Evolutionary conservation across 176 grass and related monocot genomes (phyloP).

Genomic region (Musa beccarii): DNA sequence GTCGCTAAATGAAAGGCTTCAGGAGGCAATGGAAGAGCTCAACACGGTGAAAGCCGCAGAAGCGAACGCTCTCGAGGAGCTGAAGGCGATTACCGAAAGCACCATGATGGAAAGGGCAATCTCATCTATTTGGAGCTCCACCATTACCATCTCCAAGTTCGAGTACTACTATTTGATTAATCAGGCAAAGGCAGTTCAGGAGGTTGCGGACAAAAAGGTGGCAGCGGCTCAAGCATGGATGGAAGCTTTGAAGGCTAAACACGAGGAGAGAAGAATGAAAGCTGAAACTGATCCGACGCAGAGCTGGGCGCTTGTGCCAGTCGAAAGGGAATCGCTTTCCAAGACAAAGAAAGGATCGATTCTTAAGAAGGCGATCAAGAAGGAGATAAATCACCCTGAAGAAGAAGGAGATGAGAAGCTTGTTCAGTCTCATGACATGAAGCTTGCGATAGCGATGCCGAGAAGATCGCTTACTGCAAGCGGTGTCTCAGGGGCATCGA

Average conservation of each 20-base stretch:
- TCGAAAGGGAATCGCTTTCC: neutral
- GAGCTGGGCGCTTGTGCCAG: neutral
- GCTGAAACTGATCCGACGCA: neutral
- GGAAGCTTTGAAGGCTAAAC: neutral
- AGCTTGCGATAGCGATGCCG: slow-evolving; percentile 18
- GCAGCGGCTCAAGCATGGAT: slow-evolving; percentile 7
- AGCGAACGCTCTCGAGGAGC: neutral
- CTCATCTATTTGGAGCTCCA: neutral
- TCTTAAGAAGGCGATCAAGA: neutral
- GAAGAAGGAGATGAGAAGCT: neutral
- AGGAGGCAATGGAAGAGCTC: neutral
- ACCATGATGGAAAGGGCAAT: slow-evolving; percentile 19
- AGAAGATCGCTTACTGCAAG: neutral
- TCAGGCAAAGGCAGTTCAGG: neutral
- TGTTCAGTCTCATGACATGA: neutral
- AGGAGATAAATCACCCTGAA: neutral
- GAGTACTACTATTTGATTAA: slow-evolving; percentile 17
- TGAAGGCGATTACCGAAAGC: slow-evolving; percentile 1
- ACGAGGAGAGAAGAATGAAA: neutral
- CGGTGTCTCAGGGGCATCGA: neutral
- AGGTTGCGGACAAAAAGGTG: slow-evolving; percentile 19
- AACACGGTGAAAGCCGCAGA: neutral
- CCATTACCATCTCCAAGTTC: slow-evolving; percentile 8
- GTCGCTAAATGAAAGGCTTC: neutral
- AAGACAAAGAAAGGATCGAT: neutral